These are phyloP conservation scores for Macrocystidia cucumis DNA, from an alignment of 1,284 basidiomycete genomes.

Conservation along the genomic window DNA sequence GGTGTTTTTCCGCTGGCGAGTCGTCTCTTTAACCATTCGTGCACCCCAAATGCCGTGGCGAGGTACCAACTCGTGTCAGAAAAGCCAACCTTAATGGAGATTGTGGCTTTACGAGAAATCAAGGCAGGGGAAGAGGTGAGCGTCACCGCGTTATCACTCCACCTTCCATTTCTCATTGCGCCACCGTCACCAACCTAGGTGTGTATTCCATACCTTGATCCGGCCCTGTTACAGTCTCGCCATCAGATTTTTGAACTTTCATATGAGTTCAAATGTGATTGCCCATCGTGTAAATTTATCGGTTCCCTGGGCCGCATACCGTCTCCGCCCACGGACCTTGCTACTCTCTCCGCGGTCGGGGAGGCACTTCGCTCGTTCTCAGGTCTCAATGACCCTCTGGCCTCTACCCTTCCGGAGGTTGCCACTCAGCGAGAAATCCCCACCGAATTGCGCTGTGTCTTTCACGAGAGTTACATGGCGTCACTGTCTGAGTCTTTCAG, in stretches of 20 bases:
- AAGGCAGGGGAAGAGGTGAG: slow-evolving; percentile 53
- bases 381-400: slow-evolving; percentile 19
- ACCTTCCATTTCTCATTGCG: slow-evolving; percentile 2
- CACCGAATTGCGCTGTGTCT: slow-evolving; percentile 26
- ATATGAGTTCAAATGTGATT: slow-evolving; percentile 64
- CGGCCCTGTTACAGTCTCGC: slow-evolving; percentile 56
- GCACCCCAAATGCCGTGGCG: slow-evolving; percentile 61
- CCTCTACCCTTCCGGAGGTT: slow-evolving; percentile 16
- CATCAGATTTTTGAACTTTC: slow-evolving; percentile 47
- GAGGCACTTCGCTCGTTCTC: slow-evolving; percentile 32
- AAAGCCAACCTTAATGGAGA: slow-evolving; percentile 43
- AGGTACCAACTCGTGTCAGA: slow-evolving; percentile 40
- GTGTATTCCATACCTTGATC: slow-evolving; percentile 67
- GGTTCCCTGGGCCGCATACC: slow-evolving; percentile 25
- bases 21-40: slow-evolving; percentile 72
- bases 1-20: slow-evolving; percentile 69
- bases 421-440: slow-evolving; percentile 32
- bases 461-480: slow-evolving; percentile 55
- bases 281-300: slow-evolving; percentile 44
- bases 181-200: slow-evolving; percentile 32
- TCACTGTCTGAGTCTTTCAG: slow-evolving; percentile 56
- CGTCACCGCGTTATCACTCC: slow-evolving; percentile 1
- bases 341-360: slow-evolving; percentile 23
- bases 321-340: slow-evolving; percentile 25
- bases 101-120: slow-evolving; percentile 55